Percentiles rank a stretch among this genome's conserved stretches.
phyloP scores from a whole-genome alignment of 2,329 filamentous ascomycete species.

The Leptosphaerulina australis region DNA sequence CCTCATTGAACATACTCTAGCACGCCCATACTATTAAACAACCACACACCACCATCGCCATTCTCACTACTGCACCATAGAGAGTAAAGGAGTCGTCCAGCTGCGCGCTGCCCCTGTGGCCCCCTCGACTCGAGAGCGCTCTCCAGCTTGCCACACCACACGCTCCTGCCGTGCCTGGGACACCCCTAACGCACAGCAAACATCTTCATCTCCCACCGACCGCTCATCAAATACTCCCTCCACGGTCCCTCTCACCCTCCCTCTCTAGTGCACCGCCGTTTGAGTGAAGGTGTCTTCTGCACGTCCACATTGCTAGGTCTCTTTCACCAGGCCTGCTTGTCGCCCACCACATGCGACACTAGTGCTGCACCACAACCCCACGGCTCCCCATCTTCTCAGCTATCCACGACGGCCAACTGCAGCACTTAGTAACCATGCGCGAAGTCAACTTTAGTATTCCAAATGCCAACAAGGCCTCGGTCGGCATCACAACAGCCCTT shows the following conservation, averaged over 20 bases:
- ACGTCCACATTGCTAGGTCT: conserved; percentile 20
- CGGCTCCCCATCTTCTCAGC: conserved; percentile 20
- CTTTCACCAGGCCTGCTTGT: conserved; percentile 17
- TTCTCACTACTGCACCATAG: neutral
- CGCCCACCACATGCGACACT: conserved; percentile 42
- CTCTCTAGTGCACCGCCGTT: conserved; percentile 10
- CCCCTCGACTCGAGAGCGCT: conserved; percentile 13
- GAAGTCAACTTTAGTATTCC: conserved; percentile 99
- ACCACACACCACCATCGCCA: no score
- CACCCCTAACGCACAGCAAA: conserved; percentile 43
- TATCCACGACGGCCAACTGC: conserved; percentile 21
- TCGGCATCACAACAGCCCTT: conserved; percentile 96
- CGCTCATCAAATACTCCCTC: conserved; percentile 22
- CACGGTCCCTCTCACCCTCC: conserved; percentile 1
- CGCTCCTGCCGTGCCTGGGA: conserved; percentile 32
- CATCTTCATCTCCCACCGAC: conserved; percentile 36
- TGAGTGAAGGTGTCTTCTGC: conserved; percentile 11
- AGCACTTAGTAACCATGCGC: conserved; percentile 72
- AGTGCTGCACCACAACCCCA: conserved; percentile 40
- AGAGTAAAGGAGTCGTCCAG: conserved; percentile 5
- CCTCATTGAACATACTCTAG: conserved; percentile 20
- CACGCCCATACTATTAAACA: conserved; percentile 15
- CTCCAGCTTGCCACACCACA: conserved; percentile 18
- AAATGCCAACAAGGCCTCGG: conserved; percentile 98
- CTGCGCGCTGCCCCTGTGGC: conserved; percentile 29